Evolutionary conservation across 108 stramenopile genomes (phyloP).

Genomic region (Skeletonema menzelii): DNA sequence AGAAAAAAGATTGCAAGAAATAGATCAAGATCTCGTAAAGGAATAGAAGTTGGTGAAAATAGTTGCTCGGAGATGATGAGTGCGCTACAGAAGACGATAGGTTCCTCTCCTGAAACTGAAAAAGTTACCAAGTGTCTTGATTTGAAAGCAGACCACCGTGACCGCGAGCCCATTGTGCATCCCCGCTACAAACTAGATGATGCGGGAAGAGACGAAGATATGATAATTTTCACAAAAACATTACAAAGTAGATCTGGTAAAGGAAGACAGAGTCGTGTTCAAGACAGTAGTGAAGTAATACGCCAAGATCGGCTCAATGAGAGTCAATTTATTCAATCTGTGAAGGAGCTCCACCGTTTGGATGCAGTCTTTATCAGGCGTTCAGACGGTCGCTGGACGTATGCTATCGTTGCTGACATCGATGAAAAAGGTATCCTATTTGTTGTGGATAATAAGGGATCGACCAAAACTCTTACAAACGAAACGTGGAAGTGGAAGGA

Average conservation of each 20-base stretch:
- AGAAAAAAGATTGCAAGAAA: not conserved
- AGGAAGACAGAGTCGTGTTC: not conserved
- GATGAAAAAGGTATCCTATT: constrained; percentile 26
- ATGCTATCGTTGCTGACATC: constrained; percentile 31
- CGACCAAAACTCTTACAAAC: constrained; percentile 35
- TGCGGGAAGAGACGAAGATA: constrained; percentile 26
- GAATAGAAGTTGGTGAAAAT: too few species aligned
- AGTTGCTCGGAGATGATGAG: too few species aligned
- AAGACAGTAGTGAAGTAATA: not conserved
- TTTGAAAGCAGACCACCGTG: not conserved
- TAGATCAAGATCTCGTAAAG: not conserved
- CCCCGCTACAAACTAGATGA: constrained; percentile 30
- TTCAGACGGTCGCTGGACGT: constrained; percentile 45
- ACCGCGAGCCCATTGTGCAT: constrained; percentile 25
- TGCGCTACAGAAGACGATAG: too few species aligned
- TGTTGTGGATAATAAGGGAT: constrained; percentile 34
- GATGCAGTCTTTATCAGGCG: constrained; percentile 43
- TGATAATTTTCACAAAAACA: constrained; percentile 25
- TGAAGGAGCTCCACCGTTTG: constrained; percentile 3
- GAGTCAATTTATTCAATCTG: constrained; percentile 1
- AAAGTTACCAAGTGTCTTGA: too few species aligned
- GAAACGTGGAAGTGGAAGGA: constrained; percentile 22
- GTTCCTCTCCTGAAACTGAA: too few species aligned
- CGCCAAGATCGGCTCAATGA: constrained; percentile 4
- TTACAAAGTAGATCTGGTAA: not conserved